Percentiles rank a stretch among this genome's conserved stretches.
Conservation (phyloP, 345 rosid species). For the Citrus cavaleriei region DNA sequence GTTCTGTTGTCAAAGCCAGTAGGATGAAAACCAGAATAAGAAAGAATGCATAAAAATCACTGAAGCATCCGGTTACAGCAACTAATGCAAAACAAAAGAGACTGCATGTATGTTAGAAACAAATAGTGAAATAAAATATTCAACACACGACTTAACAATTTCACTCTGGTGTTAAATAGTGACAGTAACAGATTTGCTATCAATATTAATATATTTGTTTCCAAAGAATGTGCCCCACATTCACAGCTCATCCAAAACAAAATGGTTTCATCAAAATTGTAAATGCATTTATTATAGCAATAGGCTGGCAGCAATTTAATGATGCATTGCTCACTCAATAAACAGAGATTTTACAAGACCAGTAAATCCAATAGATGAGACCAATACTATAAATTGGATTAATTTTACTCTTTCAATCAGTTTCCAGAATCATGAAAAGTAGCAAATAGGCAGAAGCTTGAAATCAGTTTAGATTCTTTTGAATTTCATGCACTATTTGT, state of each 20-base stretch:
- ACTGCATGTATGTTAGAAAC: background rate
- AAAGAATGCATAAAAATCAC: constrained; percentile 1
- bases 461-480: background rate
- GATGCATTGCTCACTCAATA: constrained; percentile 19
- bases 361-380: constrained; percentile 6
- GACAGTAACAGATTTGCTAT: background rate
- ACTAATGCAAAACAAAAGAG: background rate
- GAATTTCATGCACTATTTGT: background rate
- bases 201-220: background rate
- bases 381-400: background rate
- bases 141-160: background rate
- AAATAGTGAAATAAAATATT: background rate
- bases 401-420: background rate
- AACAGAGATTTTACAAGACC: constrained; percentile 13
- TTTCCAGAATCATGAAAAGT: background rate
- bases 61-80: background rate
- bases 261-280: background rate
- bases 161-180: background rate
- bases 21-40: constrained; percentile 11
- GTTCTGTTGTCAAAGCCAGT: constrained; percentile 36
- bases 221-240: background rate
- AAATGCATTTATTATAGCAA: background rate
- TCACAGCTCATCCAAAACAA: background rate
- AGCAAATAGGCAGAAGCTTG: background rate
- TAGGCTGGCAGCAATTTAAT: constrained; percentile 8